Percentiles rank a stretch among this genome's conserved stretches.
Evolutionary conservation across 768 basidiomycete species (phyloP).

Genomic region (Cubamyces sp.): DNA sequence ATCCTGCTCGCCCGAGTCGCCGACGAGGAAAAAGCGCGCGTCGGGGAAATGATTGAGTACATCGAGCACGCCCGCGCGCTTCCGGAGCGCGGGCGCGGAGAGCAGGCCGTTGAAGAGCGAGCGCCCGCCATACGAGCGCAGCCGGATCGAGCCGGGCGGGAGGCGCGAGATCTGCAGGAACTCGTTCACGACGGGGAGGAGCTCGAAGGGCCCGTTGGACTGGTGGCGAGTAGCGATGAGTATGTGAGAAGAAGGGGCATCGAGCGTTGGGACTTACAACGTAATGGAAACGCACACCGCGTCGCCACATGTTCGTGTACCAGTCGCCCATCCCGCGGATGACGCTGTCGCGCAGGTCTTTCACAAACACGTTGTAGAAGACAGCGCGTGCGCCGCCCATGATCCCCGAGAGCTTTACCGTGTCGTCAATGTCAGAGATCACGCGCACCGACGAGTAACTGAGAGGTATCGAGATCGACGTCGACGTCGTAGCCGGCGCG

Average conservation of each 20-base stretch:
- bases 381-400: slow-evolving; percentile 76
- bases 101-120: slow-evolving; percentile 84
- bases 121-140: slow-evolving; percentile 85
- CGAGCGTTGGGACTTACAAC: slow-evolving; percentile 60
- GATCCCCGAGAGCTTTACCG: slow-evolving; percentile 82
- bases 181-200: slow-evolving; percentile 75
- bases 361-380: slow-evolving; percentile 92
- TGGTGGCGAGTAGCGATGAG: slow-evolving; percentile 35
- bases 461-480: slow-evolving; percentile 43
- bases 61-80: slow-evolving; percentile 80
- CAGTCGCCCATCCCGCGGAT: slow-evolving; percentile 85
- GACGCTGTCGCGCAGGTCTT: slow-evolving; percentile 74
- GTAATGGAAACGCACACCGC: slow-evolving; percentile 84
- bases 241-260: background rate
- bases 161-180: slow-evolving; percentile 74
- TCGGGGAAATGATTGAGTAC: slow-evolving; percentile 74
- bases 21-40: slow-evolving; percentile 81
- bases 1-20: slow-evolving; percentile 95
- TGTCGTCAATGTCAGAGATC: slow-evolving; percentile 95
- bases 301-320: slow-evolving; percentile 69
- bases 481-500: slow-evolving; percentile 20
- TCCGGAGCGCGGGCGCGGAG: slow-evolving; percentile 80
- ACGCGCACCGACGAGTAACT: slow-evolving; percentile 71
- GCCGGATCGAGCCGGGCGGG: slow-evolving; percentile 76
- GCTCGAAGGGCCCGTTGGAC: slow-evolving; percentile 90